Evolutionary conservation across 768 basidiomycete genomes (phyloP).

Genomic region (Trametes cubensis): DNA sequence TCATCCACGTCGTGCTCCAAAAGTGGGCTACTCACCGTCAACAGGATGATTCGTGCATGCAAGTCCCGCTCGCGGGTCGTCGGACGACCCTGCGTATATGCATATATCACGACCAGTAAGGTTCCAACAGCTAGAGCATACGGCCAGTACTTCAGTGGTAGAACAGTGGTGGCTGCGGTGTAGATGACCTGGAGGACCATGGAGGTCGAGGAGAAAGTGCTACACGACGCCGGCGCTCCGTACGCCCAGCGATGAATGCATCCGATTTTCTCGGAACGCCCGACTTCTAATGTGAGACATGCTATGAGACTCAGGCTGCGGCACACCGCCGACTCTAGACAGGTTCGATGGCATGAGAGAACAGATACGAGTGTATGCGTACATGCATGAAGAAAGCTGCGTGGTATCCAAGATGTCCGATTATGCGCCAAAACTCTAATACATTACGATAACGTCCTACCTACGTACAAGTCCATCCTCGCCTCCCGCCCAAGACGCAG

Average conservation of each 20-base stretch:
- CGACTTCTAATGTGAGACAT: neutral
- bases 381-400: neutral
- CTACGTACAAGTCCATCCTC: neutral
- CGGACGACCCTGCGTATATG: constrained; percentile 68
- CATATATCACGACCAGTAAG: constrained; percentile 50
- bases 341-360: neutral
- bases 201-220: constrained; percentile 3
- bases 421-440: neutral
- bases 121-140: constrained; percentile 52
- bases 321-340: no score
- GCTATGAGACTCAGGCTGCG: no score
- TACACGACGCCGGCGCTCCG: neutral
- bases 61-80: constrained; percentile 76
- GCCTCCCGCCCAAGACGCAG: neutral
- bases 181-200: constrained; percentile 61
- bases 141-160: constrained; percentile 60
- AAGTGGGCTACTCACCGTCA: constrained; percentile 54
- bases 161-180: constrained; percentile 42
- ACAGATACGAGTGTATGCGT: neutral
- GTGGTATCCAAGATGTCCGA: neutral
- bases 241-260: neutral
- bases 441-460: neutral
- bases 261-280: constrained; percentile 16
- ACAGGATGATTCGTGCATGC: constrained; percentile 67
- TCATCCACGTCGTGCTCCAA: no score